Evolutionary conservation across 2,329 filamentous ascomycete species (phyloP).

Genomic region (Trichoderma atroviride): DNA sequence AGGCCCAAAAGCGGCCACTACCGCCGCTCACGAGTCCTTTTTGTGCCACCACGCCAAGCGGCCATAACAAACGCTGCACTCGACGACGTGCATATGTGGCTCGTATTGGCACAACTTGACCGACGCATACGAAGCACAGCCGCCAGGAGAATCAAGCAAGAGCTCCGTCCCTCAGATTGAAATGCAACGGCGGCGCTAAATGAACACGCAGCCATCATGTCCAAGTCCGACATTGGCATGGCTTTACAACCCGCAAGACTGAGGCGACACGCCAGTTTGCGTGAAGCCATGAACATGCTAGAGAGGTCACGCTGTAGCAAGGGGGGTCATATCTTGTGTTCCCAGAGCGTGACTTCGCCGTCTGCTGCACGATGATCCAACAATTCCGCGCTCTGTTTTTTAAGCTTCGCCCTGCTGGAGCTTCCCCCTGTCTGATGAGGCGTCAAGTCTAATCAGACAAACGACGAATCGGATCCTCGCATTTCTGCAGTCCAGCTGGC

Average conservation of each 20-base stretch:
- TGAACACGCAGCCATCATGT: not conserved
- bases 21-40: not conserved
- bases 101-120: not conserved
- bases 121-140: not conserved
- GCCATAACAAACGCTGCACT: not conserved
- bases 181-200: not conserved
- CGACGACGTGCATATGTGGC: not conserved
- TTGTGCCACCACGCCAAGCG: not conserved
- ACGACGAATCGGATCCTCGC: conserved; percentile 7
- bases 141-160: not conserved
- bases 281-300: not conserved
- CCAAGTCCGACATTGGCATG: not conserved
- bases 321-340: not conserved
- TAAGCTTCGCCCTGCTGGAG: not conserved
- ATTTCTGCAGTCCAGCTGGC: not conserved
- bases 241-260: not conserved
- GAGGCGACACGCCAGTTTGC: not conserved
- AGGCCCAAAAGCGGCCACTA: not conserved
- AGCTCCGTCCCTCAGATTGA: not conserved
- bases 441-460: not conserved
- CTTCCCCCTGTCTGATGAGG: not conserved
- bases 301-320: not conserved
- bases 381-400: not conserved
- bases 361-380: not conserved
- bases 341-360: not conserved